Base-by-base conservation (phyloP, 345 rosid species). In the Mercurialis annua region DNA sequence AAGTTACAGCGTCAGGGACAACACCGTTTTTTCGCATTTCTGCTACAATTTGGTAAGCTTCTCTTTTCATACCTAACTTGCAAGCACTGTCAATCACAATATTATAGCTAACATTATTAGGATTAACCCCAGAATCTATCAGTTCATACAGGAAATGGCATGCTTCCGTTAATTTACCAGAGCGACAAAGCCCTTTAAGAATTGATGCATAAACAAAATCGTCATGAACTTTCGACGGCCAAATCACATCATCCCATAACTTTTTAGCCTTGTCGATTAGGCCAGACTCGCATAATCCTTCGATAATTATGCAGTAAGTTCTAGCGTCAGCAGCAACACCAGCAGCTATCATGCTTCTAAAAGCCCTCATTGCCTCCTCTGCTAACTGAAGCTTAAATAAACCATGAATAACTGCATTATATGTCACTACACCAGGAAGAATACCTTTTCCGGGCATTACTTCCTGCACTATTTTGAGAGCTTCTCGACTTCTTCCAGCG, bases 221-320 rank as follows among this genome's bases (percentile, higher is more conserved):
- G 77, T 92, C 96, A 63, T 92, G 92, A 63, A 74, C 63, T 59
- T 81, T 82, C 26, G 95, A 92, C 9, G 95, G 92, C 95, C 96
- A 90, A 66, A 88, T 73, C 65, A 86, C 82, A 68, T 81, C 89
- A 51, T 88, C 88, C 97, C 95, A 90, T 33, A 92, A 84, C 69
- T 71, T 85, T 80, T 87, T 88, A 11, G 91, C 92, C 66, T 76
- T 71, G 2, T 88, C 90, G 63, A 88, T 66, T 59, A 55, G 78
- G 64, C 73, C 78, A 55, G 73, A 79, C 38, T 51, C 63, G 6
- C 85, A 88, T 67, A 92, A 70, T 43, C 96, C 91, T 29, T 80
- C 83, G 26, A 92, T 72, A 55, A 90, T 66, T 56, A 80, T 81
- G 27, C 88, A 73, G 76, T 81, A 77, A 20, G 98, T 87, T 42